A percentile compares a stretch with the other conserved stretches of the same genome.
Conservation (phyloP, 768 basidiomycete species). For the Boletus rubescentipes region DNA sequence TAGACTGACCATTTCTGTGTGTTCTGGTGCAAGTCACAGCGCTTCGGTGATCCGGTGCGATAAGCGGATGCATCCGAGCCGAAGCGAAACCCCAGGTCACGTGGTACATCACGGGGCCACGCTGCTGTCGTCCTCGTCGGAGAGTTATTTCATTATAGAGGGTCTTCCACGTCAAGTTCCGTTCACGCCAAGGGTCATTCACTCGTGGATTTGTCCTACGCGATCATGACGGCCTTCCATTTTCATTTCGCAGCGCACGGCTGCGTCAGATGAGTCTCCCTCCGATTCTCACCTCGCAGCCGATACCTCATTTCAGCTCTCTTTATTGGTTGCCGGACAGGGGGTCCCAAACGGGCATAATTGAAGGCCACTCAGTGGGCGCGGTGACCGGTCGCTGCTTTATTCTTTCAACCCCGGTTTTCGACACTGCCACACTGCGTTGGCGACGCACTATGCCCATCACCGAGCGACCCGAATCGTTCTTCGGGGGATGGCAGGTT, state of each 20-base stretch:
- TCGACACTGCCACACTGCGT: not conserved
- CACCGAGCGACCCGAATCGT: not conserved
- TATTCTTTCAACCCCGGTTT: not conserved
- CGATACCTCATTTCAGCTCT: conserved; percentile 9
- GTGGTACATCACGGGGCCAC: conserved; percentile 7
- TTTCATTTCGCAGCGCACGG: conserved; percentile 16
- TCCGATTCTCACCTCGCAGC: conserved; percentile 15
- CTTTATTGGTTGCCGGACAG: conserved; percentile 7
- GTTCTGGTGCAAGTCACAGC: not conserved
- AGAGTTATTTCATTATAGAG: not conserved
- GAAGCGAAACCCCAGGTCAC: conserved; percentile 22
- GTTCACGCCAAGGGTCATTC: conserved; percentile 13
- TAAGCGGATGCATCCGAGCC: conserved; percentile 22
- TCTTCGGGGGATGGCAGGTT: not conserved
- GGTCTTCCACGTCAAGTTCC: conserved; percentile 18
- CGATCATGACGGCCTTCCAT: conserved; percentile 20
- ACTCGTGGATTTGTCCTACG: not conserved
- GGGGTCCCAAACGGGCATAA: conserved; percentile 4
- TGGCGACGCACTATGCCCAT: not conserved
- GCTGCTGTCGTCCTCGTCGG: not conserved
- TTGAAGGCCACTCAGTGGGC: not conserved
- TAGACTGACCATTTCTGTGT: conserved; percentile 25
- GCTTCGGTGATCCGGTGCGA: conserved; percentile 5
- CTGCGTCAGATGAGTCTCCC: conserved; percentile 1
- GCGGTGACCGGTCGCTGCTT: not conserved